Evolutionary conservation across 176 grass and related monocot genomes (phyloP), one percentile per base, ranked within the genome.

Genomic region (Ensete ventricosum): DNA sequence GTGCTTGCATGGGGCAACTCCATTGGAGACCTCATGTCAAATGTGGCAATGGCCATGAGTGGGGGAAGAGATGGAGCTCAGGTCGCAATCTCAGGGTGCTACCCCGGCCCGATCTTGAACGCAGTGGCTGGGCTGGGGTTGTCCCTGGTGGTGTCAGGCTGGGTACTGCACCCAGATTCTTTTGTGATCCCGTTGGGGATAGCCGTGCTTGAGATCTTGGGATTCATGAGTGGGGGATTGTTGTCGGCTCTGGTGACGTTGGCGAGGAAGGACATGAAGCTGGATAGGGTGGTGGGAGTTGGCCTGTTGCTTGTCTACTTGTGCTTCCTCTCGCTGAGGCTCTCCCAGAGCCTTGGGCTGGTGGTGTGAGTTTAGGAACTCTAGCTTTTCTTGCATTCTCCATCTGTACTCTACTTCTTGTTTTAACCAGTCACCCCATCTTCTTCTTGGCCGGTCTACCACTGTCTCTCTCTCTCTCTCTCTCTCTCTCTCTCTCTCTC

Each of bases 1-100:
- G 89, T 96, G 74, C 76, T 96, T 24, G 92, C 92, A 52, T 96
- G 92, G 89, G 92, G 92, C 0, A 88, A 96, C 80, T 96, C 92
- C 0, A 86, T 92, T 1, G 92, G 92, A n/a, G 87, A 92, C 78
- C 79, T 96, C 1, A 88, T 92, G 0, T 86, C 92, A 0, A 85
- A 96, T 76, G 85, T 96, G 13, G 85, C 85, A 0, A 96, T 96
- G 84, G 87, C 92, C 9, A 59, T 70, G 69, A 90, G 88, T 82
- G 87, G 87, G 3, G 87, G 87, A 0, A 4, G 58, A 1, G 85
- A 77, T n/a, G 92, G 92, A 50, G 92, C 90, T 52, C 92, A 92
- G 87, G 88, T 81, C 27, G 92, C 92, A 0, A 80, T 96, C 5
- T 90, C 87, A 0, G 92, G 81, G 3, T 96, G 89, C 81, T 92